A percentile compares a stretch with the other conserved stretches of the same genome.
phyloP scores from a whole-genome alignment of 768 basidiomycete species.

The Termitomyces sp. region DNA sequence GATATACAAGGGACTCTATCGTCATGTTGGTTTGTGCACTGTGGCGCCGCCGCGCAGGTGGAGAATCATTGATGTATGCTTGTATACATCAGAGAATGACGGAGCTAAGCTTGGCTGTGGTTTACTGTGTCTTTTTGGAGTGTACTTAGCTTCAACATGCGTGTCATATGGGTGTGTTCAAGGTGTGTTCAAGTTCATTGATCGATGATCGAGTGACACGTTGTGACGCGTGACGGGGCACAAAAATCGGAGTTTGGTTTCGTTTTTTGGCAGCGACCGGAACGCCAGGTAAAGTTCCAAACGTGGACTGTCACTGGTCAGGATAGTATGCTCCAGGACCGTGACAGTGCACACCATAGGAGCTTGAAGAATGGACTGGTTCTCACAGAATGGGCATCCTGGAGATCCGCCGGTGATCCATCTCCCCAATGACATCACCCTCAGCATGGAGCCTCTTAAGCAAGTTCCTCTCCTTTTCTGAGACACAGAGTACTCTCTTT shows the following conservation, averaged over 20 bases:
- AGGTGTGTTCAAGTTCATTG: constrained; percentile 1
- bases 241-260: neutral
- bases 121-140: constrained; percentile 18
- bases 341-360: too few relatives aligned
- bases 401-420: too few relatives aligned
- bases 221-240: too few relatives aligned
- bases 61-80: constrained; percentile 23
- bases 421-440: constrained; percentile 8
- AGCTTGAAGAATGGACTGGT: too few relatives aligned
- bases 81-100: constrained; percentile 33
- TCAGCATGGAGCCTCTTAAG: neutral
- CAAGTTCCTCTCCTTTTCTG: neutral
- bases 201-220: too few relatives aligned
- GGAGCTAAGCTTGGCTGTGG: constrained; percentile 30
- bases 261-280: neutral
- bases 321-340: neutral
- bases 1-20: constrained; percentile 23
- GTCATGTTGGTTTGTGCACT: constrained; percentile 12
- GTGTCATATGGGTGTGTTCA: constrained; percentile 28
- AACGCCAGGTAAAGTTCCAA: too few relatives aligned
- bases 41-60: neutral
- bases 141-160: constrained; percentile 24
- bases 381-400: too few relatives aligned
- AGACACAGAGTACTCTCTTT: neutral
- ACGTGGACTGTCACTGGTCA: too few relatives aligned